Conservation (phyloP, 2,329 filamentous ascomycete genomes). For the Fusarium metavorans region DNA sequence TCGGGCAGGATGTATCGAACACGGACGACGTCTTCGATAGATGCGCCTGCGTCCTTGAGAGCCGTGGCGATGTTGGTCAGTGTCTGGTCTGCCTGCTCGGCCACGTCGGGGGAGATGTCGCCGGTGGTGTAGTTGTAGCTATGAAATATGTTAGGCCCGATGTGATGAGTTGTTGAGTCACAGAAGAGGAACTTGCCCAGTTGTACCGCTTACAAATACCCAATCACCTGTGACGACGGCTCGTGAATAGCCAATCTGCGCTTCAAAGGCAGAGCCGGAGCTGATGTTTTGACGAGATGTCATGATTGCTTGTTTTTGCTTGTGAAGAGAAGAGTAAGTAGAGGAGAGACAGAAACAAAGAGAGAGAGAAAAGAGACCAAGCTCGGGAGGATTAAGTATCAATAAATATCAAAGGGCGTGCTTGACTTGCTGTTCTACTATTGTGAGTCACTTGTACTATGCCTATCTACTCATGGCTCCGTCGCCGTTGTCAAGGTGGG, state of each 20-base stretch:
- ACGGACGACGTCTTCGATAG: constrained; percentile 61
- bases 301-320: constrained; percentile 8
- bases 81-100: constrained; percentile 62
- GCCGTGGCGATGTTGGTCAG: constrained; percentile 61
- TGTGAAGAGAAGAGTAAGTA: not conserved
- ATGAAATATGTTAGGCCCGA: not conserved
- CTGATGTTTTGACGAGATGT: constrained; percentile 57
- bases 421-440: not conserved
- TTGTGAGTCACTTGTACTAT: constrained; percentile 15
- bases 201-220: constrained; percentile 67
- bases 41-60: constrained; percentile 57
- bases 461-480: not conserved
- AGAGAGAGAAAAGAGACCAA: not conserved
- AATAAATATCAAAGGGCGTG: not conserved
- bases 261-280: constrained; percentile 65
- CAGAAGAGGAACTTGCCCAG: constrained; percentile 54
- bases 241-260: constrained; percentile 66
- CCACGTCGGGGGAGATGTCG: constrained; percentile 57
- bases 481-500: constrained; percentile 2
- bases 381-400: not conserved
- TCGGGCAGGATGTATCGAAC: constrained; percentile 65
- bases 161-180: too few species aligned
- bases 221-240: constrained; percentile 64
- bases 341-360: not conserved
- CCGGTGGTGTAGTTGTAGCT: constrained; percentile 65